Evolutionary conservation across 495 filamentous ascomycete genomes (phyloP), one percentile per base, ranked within the genome.

Genomic region (Aspergillus steynii): DNA sequence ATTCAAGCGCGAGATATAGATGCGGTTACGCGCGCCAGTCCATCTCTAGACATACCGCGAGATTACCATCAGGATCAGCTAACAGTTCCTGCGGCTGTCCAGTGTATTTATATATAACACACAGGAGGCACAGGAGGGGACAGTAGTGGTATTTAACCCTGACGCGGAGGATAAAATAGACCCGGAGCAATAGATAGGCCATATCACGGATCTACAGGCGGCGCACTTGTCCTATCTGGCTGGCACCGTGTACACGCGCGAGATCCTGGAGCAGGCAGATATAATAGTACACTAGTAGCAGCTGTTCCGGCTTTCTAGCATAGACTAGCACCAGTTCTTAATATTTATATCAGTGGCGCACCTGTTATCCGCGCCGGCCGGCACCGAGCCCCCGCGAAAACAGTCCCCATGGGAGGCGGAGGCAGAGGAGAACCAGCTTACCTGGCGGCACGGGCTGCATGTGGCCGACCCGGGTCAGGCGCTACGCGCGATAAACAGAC

Each of bases 201-300:
- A 64, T 53, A 65, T 65, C 27, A 29, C 58, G 0, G 54, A 65
- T 34, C 48, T 61, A 27, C n/a, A 65, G 46, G 66, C 57, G 0
- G 58, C 51, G 10, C 28, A 67, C 51, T 61, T 20, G 10, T 62
- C 55, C 1, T 12, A 69, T 14, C 31, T 65, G 0, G 65, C 65
- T 26, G 61, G 59, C 3, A 68, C 60, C 12, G 63, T 65, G 31
- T 69, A 68, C 27, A 48, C 51, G n/a, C 53, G 55, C 3, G 52
- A 59, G 10, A 55, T 69, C 29, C 57, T 29, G 26, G 61, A 69
- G 65, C 42, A 62, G 52, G 59, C 58, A 20, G 37, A 46, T 1
- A 64, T 52, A 0, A 60, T 34, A 1, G 57, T 52, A 5, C 49
- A 60, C 53, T 48, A 51, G 8, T 45, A 54, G 25, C 46, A 60